A percentile compares a stretch with the other conserved stretches of the same genome.
Evolutionary conservation across 768 basidiomycete genomes (phyloP).

Genomic region (Kwoniella sp.): DNA sequence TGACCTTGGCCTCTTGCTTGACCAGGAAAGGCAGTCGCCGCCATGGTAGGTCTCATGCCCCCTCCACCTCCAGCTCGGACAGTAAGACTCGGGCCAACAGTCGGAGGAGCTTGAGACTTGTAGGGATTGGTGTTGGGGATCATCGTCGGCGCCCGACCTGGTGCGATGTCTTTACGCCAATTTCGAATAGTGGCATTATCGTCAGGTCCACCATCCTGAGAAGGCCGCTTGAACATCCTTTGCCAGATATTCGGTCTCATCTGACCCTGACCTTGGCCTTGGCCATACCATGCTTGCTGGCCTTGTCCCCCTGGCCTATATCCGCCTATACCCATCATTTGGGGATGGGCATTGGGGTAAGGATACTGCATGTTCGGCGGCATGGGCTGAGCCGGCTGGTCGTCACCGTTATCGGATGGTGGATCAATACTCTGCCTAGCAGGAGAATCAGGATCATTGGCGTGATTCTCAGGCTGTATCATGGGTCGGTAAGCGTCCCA

Average conservation of each 20-base stretch:
- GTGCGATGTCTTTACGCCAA: slow-evolving; percentile 8
- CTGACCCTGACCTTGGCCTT: slow-evolving; percentile 1
- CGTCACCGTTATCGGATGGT: slow-evolving; percentile 3
- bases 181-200: slow-evolving; percentile 15
- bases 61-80: not conserved
- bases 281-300: not conserved
- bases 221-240: slow-evolving; percentile 7
- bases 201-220: slow-evolving; percentile 10
- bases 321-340: not conserved
- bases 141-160: slow-evolving; percentile 16
- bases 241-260: slow-evolving; percentile 13
- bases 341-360: not conserved
- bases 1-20: no score
- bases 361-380: not conserved
- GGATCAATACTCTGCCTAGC: slow-evolving; percentile 17
- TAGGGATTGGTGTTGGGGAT: not conserved
- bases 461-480: not conserved
- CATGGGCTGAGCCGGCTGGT: not conserved
- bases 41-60: slow-evolving; percentile 1
- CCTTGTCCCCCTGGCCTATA: not conserved
- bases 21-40: slow-evolving; percentile 4
- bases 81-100: not conserved
- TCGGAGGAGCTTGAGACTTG: slow-evolving; percentile 3
- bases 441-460: slow-evolving; percentile 7
- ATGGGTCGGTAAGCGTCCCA: not conserved